Evolutionary conservation across 306 rosid genomes (phyloP).

Genomic region (Malus sieversii): DNA sequence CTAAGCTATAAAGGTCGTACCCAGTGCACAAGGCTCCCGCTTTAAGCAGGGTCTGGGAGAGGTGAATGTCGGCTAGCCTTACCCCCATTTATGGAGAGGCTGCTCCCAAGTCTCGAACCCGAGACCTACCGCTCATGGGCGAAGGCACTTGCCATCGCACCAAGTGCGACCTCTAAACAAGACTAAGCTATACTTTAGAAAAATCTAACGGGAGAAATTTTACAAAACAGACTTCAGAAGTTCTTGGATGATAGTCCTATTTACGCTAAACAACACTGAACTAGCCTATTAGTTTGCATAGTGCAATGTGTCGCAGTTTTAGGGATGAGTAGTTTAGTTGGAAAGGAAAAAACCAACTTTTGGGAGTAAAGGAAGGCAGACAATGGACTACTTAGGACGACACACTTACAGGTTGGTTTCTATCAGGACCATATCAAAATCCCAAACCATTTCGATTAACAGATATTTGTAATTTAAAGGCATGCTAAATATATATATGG

Average conservation of each 20-base stretch:
- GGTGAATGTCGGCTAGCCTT: too few relatives aligned
- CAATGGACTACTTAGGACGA: not conserved
- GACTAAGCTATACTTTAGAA: not conserved
- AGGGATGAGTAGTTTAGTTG: not conserved
- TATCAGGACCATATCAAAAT: not conserved
- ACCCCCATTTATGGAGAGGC: too few relatives aligned
- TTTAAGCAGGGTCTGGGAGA: too few relatives aligned
- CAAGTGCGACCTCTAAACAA: too few relatives aligned
- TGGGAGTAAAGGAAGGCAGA: not conserved
- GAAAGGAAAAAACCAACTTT: not conserved
- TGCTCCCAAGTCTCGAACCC: too few relatives aligned
- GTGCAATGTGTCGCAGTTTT: not conserved
- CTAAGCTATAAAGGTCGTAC: too few relatives aligned
- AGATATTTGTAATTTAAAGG: not conserved
- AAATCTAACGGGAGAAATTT: not conserved
- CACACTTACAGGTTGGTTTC: not conserved
- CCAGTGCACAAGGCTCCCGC: too few relatives aligned
- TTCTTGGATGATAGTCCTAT: not conserved
- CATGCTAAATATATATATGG: not conserved
- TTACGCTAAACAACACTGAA: not conserved
- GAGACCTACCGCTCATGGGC: too few relatives aligned
- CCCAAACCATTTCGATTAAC: not conserved
- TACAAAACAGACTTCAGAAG: not conserved
- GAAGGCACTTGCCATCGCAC: too few relatives aligned
- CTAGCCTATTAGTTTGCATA: not conserved